Base-by-base conservation (phyloP, 352 stramenopile genomes). In the Phytophthora agathidicida region DNA sequence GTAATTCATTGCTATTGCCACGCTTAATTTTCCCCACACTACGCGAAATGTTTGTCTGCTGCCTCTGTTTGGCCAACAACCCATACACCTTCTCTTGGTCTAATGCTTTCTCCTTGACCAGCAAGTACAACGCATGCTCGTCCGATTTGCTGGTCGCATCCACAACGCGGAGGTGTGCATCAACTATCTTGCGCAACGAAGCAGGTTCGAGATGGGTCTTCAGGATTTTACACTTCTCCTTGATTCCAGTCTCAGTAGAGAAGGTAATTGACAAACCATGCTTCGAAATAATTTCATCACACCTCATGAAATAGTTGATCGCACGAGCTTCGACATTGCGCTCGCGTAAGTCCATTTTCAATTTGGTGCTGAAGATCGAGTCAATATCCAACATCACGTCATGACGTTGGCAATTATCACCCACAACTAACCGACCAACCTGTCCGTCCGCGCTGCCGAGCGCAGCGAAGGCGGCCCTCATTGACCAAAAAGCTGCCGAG, bases 301-400 rank as follows among this genome's bases (percentile, higher is more conserved):
- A 70, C 2, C 24, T 31, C 47, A 47, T 33, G 47, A 75, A 71
- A 22, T 71, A 68, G 16, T 71, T 68, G 2, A 68, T 44, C 8
- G 65, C 37, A 2, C 55, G 43, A 0, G 55, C 54, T 27, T 65
- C 68, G 1, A 71, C 60, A 39, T 75, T 47, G 26, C 16, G 65
- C 32, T 75, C 60, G 14, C 52, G 57, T 5, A 67, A 14, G 9
- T 56, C 39, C 31, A 60, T 71, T 30, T 54, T 68, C 51, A 73
- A 51, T 5, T 49, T 13, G 0, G 14, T 1, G 0, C 49, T 14
- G 22, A 75, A 72, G 7, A 56, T 26, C 1, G 13, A 6, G 11
- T 59, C 50, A 4, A 58, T 5, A 22, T 58, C 27, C 6, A 51
- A 5, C 0, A 70, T 33, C 3, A 16, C 46, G 11, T 66, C 65